Evolutionary conservation across 2,329 filamentous ascomycete genomes (phyloP).

Genomic region (Coniochaeta pulveracea): DNA sequence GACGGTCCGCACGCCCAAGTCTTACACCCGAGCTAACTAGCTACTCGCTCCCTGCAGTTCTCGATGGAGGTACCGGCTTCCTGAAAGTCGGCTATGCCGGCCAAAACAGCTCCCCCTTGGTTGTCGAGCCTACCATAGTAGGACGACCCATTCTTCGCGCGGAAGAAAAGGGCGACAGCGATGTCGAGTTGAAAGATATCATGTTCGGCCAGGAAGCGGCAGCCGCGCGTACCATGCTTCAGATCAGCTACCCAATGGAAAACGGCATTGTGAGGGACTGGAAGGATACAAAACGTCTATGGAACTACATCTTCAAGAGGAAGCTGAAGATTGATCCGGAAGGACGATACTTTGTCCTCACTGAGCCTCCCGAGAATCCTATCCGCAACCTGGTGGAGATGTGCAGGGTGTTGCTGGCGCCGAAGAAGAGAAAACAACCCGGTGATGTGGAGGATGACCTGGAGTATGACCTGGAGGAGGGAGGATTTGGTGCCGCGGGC

Average conservation of each 20-base stretch:
- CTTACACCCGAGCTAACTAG: constrained; percentile 8
- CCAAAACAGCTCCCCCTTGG: constrained; percentile 91
- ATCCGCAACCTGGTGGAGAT: constrained; percentile 95
- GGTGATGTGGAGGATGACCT: no score
- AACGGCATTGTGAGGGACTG: constrained; percentile 99
- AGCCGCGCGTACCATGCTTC: constrained; percentile 89
- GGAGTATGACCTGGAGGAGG: no score
- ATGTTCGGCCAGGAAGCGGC: constrained; percentile 99
- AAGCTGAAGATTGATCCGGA: constrained; percentile 89
- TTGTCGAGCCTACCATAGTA: constrained; percentile 48
- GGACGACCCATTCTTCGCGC: constrained; percentile 94
- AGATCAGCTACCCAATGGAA: constrained; percentile 99
- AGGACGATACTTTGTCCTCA: constrained; percentile 85
- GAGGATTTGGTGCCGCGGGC: constrained; percentile 81
- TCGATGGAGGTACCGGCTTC: constrained; percentile 99
- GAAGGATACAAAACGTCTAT: constrained; percentile 94
- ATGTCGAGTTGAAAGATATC: constrained; percentile 81
- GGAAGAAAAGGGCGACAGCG: constrained; percentile 62
- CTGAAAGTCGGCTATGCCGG: constrained; percentile 98
- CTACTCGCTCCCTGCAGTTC: constrained; percentile 49
- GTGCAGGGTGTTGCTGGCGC: constrained; percentile 98
- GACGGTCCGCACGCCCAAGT: neutral
- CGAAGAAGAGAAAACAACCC: neutral
- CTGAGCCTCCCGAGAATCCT: constrained; percentile 96
- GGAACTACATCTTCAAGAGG: constrained; percentile 97